A percentile compares a stretch with the other conserved stretches of the same genome.
Evolutionary conservation across 2,329 filamentous ascomycete species (phyloP).

Genomic region (Teratosphaeria destructans): DNA sequence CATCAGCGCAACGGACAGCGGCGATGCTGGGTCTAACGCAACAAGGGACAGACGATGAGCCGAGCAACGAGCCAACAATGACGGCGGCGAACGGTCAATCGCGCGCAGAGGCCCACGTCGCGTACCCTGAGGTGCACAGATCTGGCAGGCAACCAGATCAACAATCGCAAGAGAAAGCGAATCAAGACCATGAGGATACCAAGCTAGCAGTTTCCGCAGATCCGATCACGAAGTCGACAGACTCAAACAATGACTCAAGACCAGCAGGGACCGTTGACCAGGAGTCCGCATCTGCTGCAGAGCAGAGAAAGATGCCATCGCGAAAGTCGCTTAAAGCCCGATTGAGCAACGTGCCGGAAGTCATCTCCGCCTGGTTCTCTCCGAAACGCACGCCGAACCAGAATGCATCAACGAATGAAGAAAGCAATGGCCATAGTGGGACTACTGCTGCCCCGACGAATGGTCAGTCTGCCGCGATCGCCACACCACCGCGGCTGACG

Average conservation of each 20-base stretch:
- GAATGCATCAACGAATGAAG: not conserved
- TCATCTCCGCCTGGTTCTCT: constrained; percentile 28
- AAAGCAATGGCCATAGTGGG: not conserved
- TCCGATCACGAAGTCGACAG: not conserved
- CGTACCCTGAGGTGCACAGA: not conserved
- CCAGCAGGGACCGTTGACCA: not conserved
- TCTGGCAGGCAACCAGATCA: not conserved
- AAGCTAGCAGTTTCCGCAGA: not conserved
- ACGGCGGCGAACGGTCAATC: not conserved
- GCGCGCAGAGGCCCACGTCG: not conserved
- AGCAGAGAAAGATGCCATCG: constrained; percentile 8
- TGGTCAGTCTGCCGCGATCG: not conserved
- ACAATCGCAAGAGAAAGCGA: not conserved
- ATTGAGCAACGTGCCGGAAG: constrained; percentile 23
- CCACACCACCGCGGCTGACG: not conserved
- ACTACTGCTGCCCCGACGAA: not conserved
- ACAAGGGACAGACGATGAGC: not conserved
- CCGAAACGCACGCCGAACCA: constrained; percentile 11
- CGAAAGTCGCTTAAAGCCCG: constrained; percentile 19
- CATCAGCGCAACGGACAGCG: not conserved
- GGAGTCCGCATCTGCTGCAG: not conserved
- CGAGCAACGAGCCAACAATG: not conserved
- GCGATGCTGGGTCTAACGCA: not conserved
- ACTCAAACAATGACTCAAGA: not conserved
- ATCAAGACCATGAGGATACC: not conserved